Conservation (phyloP, 805 yeast genomes). For the Ogataea angusta region DNA sequence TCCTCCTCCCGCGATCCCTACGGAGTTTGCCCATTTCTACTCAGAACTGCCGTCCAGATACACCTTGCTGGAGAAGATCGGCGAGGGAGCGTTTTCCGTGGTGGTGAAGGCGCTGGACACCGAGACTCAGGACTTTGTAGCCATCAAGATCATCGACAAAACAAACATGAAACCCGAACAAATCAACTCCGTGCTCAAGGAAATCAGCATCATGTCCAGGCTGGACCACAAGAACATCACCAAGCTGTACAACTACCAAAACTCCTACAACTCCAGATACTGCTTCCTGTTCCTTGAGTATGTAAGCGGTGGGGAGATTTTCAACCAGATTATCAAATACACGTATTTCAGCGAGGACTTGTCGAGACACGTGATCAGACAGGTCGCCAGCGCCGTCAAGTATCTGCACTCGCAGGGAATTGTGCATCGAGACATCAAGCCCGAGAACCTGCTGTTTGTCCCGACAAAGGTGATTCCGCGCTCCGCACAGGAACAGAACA, state of each 20-base stretch:
- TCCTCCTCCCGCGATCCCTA: constrained; percentile 7
- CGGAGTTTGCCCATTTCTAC: constrained; percentile 23
- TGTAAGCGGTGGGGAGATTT: constrained; percentile 76
- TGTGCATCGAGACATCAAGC: constrained; percentile 81
- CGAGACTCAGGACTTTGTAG: constrained; percentile 45
- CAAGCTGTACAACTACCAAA: constrained; percentile 50
- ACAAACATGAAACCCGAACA: constrained; percentile 49
- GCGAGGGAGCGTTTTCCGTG: constrained; percentile 88
- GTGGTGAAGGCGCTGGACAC: constrained; percentile 71
- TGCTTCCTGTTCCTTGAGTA: constrained; percentile 67
- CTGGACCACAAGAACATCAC: constrained; percentile 61
- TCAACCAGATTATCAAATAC: constrained; percentile 72
- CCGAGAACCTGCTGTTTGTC: constrained; percentile 68
- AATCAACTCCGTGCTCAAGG: constrained; percentile 59
- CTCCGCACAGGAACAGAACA: constrained; percentile 39
- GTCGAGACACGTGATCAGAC: constrained; percentile 68
- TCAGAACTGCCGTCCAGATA: constrained; percentile 29
- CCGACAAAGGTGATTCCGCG: constrained; percentile 48
- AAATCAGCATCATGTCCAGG: constrained; percentile 69
- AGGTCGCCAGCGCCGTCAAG: constrained; percentile 66
- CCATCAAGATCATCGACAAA: constrained; percentile 75
- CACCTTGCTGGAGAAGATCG: constrained; percentile 38
- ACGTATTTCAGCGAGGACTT: constrained; percentile 75
- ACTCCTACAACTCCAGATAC: constrained; percentile 41
- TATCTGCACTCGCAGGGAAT: constrained; percentile 70